These are phyloP conservation scores for Pseudogymnoascus sp. DNA, from an alignment of 2,329 filamentous ascomycete species.

Conservation along the genomic window DNA sequence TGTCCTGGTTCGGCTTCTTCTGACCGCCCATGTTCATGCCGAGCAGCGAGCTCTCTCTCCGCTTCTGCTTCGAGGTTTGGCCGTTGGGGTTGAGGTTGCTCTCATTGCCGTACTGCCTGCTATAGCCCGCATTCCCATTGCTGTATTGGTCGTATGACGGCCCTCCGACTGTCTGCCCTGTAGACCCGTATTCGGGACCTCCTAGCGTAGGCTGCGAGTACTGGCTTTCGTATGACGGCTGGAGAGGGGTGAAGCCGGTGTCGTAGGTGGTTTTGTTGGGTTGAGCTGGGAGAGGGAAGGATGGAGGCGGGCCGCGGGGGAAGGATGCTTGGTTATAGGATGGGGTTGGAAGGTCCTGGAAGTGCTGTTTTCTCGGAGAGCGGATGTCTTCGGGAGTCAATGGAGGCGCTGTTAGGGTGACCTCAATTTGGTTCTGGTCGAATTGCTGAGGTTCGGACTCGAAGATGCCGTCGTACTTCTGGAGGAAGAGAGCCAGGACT, in stretches of 20 bases:
- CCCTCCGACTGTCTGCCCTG: constrained; percentile 22
- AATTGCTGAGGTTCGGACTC: constrained; percentile 61
- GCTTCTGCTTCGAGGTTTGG: constrained; percentile 37
- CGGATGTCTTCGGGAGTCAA: constrained; percentile 52
- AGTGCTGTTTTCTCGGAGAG: constrained; percentile 59
- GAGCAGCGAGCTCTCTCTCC: constrained; percentile 57
- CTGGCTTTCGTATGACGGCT: constrained; percentile 39
- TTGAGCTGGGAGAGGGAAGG: constrained; percentile 33
- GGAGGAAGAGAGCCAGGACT: constrained; percentile 87
- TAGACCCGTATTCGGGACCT: constrained; percentile 27
- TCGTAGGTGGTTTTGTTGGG: constrained; percentile 33
- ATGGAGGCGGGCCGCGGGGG: constrained; percentile 22
- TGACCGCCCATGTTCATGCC: constrained; percentile 40
- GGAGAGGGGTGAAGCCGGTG: constrained; percentile 45
- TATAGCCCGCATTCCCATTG: constrained; percentile 27
- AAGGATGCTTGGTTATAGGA: constrained; percentile 54
- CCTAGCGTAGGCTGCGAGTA: constrained; percentile 24
- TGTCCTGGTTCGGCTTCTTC: constrained; percentile 19
- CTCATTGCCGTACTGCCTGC: constrained; percentile 26
- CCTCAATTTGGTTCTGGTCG: constrained; percentile 46
- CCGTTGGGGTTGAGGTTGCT: constrained; percentile 32
- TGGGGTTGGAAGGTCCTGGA: constrained; percentile 59
- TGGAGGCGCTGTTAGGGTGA: constrained; percentile 34
- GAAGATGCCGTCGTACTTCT: constrained; percentile 84
- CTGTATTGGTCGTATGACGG: constrained; percentile 36